A percentile compares a stretch with the other conserved stretches of the same genome.
Conservation (phyloP, 2,329 filamentous ascomycete genomes). For the Hypoxylon sp. region DNA sequence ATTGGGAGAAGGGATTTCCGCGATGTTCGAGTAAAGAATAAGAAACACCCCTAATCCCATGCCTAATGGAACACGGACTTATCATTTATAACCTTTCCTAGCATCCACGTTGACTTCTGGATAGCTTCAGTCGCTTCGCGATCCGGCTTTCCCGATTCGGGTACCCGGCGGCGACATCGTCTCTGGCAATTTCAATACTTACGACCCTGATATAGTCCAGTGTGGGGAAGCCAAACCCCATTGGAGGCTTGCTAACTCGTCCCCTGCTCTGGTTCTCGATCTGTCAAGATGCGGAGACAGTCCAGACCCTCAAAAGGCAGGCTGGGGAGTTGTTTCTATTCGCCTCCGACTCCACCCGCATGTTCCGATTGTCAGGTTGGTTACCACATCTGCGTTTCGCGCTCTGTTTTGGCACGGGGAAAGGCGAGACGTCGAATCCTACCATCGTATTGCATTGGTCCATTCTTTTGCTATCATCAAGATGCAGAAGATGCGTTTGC, state of each 20-base stretch:
- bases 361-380: conserved; percentile 35
- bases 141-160: conserved; percentile 34
- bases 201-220: conserved; percentile 29
- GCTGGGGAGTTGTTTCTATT: conserved; percentile 20
- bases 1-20: conserved; percentile 6
- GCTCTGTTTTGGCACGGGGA: conserved; percentile 30
- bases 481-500: conserved; percentile 1
- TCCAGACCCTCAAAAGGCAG: conserved; percentile 29
- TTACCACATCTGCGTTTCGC: conserved; percentile 28
- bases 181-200: conserved; percentile 12
- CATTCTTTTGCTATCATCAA: conserved; percentile 14
- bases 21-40: neutral
- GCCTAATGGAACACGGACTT: conserved; percentile 7
- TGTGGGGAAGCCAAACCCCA: conserved; percentile 34
- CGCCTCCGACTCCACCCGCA: conserved; percentile 29
- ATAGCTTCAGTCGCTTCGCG: conserved; percentile 17
- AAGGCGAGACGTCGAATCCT: conserved; percentile 27
- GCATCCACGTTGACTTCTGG: conserved; percentile 16
- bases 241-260: conserved; percentile 29
- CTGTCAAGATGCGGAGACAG: conserved; percentile 29
- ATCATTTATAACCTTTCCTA: conserved; percentile 21
- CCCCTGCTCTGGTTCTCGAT: conserved; percentile 29
- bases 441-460: conserved; percentile 34
- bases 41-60: neutral
- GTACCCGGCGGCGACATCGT: conserved; percentile 37